Evolutionary conservation across 2,329 filamentous ascomycete species (phyloP).

Genomic region (Cryphonectria parasitica): DNA sequence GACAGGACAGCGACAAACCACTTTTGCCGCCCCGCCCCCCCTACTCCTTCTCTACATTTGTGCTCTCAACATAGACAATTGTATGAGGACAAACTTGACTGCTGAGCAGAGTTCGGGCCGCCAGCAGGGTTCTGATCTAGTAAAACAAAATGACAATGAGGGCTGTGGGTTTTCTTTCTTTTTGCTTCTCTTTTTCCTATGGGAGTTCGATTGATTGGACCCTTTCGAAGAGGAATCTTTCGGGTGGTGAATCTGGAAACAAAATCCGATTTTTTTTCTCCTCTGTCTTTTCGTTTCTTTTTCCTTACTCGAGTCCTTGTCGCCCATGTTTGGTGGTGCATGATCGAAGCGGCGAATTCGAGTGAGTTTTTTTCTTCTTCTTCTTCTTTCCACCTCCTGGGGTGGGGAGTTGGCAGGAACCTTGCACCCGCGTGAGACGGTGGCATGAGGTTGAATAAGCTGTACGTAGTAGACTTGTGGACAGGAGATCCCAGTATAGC

Average conservation of each 20-base stretch:
- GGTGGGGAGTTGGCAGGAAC: neutral
- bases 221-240: neutral
- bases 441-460: conserved; percentile 1
- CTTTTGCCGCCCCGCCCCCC: neutral
- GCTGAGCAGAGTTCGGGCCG: neutral
- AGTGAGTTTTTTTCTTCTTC: neutral
- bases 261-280: too few relatives aligned
- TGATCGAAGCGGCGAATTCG: neutral
- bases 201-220: neutral
- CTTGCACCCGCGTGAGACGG: neutral
- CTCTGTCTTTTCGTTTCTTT: too few relatives aligned
- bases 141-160: neutral
- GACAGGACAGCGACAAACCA: neutral
- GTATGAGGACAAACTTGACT: neutral
- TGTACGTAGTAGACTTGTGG: neutral
- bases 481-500: neutral
- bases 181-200: too few relatives aligned
- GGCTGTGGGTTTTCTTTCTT: neutral
- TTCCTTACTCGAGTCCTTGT: neutral
- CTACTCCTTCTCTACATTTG: neutral
- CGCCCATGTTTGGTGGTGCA: neutral
- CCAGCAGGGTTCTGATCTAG: neutral
- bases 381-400: neutral
- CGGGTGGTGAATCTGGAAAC: neutral
- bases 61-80: neutral